phyloP scores from a whole-genome alignment of 768 basidiomycete species.

The Naematelia encephala region DNA sequence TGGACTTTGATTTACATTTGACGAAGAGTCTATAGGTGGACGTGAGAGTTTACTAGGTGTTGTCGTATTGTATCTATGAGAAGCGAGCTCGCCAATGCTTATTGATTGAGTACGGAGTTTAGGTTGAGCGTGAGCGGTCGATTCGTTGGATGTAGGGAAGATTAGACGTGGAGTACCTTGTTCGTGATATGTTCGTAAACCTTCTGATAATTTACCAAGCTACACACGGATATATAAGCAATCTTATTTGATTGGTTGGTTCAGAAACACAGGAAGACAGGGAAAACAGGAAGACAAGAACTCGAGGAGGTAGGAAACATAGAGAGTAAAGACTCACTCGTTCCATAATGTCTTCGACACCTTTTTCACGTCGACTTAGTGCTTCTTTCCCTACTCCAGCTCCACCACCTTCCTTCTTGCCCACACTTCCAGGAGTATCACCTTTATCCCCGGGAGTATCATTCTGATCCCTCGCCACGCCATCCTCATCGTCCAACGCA shows the following conservation, averaged over 20 bases:
- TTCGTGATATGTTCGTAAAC: slow-evolving; percentile 38
- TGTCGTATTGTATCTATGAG: slow-evolving; percentile 3
- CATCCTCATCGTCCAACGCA: neutral
- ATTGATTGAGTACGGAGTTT: neutral
- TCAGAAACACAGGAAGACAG: no score
- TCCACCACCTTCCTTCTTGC: slow-evolving; percentile 1
- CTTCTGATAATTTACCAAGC: slow-evolving; percentile 32
- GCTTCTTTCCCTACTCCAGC: slow-evolving; percentile 5
- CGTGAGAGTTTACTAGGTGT: neutral
- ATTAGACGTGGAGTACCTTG: slow-evolving; percentile 39
- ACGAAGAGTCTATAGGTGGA: neutral
- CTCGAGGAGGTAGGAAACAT: neutral
- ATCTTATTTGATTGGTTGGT: no score
- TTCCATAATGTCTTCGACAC: slow-evolving; percentile 43
- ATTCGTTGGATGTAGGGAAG: slow-evolving; percentile 20
- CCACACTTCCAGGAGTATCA: neutral
- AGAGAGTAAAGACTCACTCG: slow-evolving; percentile 22
- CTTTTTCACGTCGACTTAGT: slow-evolving; percentile 26
- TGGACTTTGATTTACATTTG: neutral
- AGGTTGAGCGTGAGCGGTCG: neutral
- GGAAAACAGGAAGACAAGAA: neutral
- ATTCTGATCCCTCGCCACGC: neutral
- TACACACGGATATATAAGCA: no score
- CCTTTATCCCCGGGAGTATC: neutral
- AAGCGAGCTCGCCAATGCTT: neutral